phyloP scores from a whole-genome alignment of 225 moss, liverwort and hornwort genomes.

The Sphagnum contortum region DNA sequence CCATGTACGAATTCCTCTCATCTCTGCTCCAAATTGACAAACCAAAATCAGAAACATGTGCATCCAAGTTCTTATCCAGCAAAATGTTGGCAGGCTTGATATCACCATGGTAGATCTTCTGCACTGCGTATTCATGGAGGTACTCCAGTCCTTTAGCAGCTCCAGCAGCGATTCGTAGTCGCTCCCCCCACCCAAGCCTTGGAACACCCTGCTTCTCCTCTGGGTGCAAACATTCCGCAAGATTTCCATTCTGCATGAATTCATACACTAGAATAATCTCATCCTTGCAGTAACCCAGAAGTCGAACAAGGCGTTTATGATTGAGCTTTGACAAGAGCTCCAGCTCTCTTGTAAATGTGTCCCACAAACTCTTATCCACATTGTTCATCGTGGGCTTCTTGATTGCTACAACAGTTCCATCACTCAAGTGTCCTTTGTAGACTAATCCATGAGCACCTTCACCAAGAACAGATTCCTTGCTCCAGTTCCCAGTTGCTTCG shows the following conservation, averaged over 20 bases:
- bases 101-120: constrained; percentile 69
- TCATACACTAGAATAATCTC: constrained; percentile 71
- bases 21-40: constrained; percentile 52
- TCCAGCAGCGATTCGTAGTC: constrained; percentile 55
- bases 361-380: constrained; percentile 38
- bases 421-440: constrained; percentile 49
- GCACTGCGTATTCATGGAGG: constrained; percentile 57
- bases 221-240: constrained; percentile 69
- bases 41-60: constrained; percentile 76
- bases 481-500: constrained; percentile 24
- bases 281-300: constrained; percentile 58
- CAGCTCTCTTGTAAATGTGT: constrained; percentile 48
- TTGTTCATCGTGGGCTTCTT: constrained; percentile 57
- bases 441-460: constrained; percentile 66
- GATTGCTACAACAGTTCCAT: constrained; percentile 53
- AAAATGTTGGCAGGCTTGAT: constrained; percentile 74
- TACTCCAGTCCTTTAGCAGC: constrained; percentile 75
- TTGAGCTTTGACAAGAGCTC: constrained; percentile 35
- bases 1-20: constrained; percentile 35
- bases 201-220: constrained; percentile 27
- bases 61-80: constrained; percentile 49
- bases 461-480: constrained; percentile 34
- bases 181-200: constrained; percentile 56
- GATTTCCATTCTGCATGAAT: constrained; percentile 61
- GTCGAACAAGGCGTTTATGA: constrained; percentile 47